phyloP scores from a whole-genome alignment of 305 asterid species.

The Fraxinus angustifolia region DNA sequence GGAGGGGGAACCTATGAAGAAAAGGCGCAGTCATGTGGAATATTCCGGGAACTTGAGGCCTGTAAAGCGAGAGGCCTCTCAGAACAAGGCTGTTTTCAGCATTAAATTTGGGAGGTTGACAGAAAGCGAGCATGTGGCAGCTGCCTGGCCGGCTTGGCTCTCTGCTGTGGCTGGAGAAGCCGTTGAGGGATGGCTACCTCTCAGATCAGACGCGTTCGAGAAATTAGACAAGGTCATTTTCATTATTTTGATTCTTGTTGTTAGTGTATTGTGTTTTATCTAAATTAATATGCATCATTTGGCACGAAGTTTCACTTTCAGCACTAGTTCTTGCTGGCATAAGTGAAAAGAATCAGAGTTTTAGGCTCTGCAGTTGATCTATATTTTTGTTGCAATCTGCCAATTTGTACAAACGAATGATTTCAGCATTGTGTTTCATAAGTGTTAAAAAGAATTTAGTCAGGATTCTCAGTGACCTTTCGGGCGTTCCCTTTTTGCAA shows the following conservation, averaged over 20 bases:
- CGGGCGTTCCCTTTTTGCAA: not conserved
- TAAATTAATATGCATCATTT: not conserved
- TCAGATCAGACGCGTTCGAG: conserved; percentile 59
- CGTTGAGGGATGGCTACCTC: conserved; percentile 80
- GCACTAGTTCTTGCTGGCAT: not conserved
- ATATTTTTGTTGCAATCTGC: not conserved
- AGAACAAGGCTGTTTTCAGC: conserved; percentile 37
- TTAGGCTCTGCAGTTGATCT: not conserved
- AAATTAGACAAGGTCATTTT: conserved; percentile 69
- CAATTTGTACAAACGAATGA: not conserved
- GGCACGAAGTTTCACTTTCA: not conserved
- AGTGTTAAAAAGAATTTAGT: not conserved
- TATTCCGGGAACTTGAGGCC: conserved; percentile 24
- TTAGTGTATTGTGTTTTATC: not conserved
- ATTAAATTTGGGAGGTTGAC: conserved; percentile 54
- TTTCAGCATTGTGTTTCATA: not conserved
- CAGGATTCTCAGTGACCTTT: not conserved
- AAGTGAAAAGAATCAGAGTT: not conserved
- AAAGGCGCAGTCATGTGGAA: conserved; percentile 16
- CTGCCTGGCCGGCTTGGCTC: conserved; percentile 95
- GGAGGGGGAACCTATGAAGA: conserved; percentile 29
- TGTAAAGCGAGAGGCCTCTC: conserved; percentile 30
- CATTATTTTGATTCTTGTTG: not conserved
- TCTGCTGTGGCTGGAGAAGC: conserved; percentile 81
- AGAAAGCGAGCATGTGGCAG: conserved; percentile 58